Evolutionary conservation across 176 grass and related monocot genomes (phyloP), one percentile per base, ranked within the genome.

Genomic region (Ampelocalamus luodianensis): DNA sequence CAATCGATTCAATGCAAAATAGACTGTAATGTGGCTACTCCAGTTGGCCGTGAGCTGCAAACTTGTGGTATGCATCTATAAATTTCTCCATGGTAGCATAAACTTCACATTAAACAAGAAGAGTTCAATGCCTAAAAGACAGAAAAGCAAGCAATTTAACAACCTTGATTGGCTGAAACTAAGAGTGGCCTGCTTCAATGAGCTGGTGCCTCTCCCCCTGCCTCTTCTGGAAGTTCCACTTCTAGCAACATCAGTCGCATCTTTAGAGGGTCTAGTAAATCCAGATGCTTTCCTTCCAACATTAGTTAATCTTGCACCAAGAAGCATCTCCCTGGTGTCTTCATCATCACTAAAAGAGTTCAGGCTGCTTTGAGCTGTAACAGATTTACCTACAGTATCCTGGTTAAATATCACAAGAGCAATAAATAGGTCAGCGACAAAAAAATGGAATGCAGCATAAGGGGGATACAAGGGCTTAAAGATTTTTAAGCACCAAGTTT

Each of bases 331-430:
- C 75, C 90, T 88, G 36, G 88, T 92, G 80, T 95, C 90, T 64
- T 95, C 90, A 46, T 95, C 93, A 66, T 92, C 90, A 73, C 90
- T 92, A 58, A 92, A 94, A 34, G 87, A 92, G 83, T 90, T 87
- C 45, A 74, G 29, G 67, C 60, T 88, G 69, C 74, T 92, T 81
- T 86, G 90, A 61, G 68, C 79, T 69, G 74, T 29, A 72, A 82
- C 65, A 83, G 79, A 76, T 90, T 90, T 92, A 20, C 71, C 88
- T 88, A 85, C 84, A 81, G 16, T 70, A 76, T 78, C 69, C 91
- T 92, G 85, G 17, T 71, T 13, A 72, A 84, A 67, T 61, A 74
- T 27, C 23, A 79, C 48, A 69, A 83, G 42, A 82, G 10, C 34
- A 79, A 68, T 23, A 78, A 80, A 50, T 20, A 69, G 23, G 43